phyloP scores from a whole-genome alignment of 2,329 filamentous ascomycete genomes.

The Microsporum canis region DNA sequence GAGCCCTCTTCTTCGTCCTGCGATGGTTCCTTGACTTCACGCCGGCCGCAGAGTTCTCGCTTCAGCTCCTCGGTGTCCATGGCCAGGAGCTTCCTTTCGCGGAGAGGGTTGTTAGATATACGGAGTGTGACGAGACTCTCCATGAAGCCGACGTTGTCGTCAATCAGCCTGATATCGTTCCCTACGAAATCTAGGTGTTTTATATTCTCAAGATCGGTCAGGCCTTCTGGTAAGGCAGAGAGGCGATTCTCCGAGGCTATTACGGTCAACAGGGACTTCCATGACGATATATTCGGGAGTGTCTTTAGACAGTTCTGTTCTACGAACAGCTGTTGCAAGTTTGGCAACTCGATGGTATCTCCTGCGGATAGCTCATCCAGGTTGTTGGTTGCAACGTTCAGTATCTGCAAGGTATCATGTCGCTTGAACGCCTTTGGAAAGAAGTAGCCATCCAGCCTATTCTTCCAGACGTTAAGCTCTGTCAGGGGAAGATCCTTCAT shows the following conservation, averaged over 20 bases:
- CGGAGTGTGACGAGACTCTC: slow-evolving; percentile 61
- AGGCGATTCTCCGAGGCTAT: slow-evolving; percentile 75
- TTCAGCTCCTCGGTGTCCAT: slow-evolving; percentile 76
- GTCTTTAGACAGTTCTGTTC: slow-evolving; percentile 65
- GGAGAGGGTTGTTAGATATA: slow-evolving; percentile 77
- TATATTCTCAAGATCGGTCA: slow-evolving; percentile 55
- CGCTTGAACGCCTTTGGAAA: slow-evolving; percentile 51
- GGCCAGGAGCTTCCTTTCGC: slow-evolving; percentile 74
- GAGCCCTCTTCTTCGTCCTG: slow-evolving; percentile 29
- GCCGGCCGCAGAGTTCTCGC: slow-evolving; percentile 53
- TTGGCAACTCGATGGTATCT: slow-evolving; percentile 52
- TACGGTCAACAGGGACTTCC: slow-evolving; percentile 61
- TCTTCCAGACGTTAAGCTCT: slow-evolving; percentile 65
- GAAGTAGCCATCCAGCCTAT: slow-evolving; percentile 61
- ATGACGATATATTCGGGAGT: slow-evolving; percentile 63
- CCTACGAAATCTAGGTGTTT: slow-evolving; percentile 71
- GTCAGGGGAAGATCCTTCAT: slow-evolving; percentile 58
- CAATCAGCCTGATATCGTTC: slow-evolving; percentile 68
- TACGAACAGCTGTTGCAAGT: slow-evolving; percentile 61
- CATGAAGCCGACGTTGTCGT: slow-evolving; percentile 70
- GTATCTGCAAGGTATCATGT: slow-evolving; percentile 55
- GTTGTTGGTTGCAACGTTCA: slow-evolving; percentile 70
- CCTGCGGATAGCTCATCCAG: slow-evolving; percentile 44
- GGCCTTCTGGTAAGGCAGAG: slow-evolving; percentile 61
- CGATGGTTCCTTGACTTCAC: slow-evolving; percentile 41